These are phyloP conservation scores for Platanthera zijinensis DNA, from an alignment of 106 monocot species.

Conservation along the genomic window DNA sequence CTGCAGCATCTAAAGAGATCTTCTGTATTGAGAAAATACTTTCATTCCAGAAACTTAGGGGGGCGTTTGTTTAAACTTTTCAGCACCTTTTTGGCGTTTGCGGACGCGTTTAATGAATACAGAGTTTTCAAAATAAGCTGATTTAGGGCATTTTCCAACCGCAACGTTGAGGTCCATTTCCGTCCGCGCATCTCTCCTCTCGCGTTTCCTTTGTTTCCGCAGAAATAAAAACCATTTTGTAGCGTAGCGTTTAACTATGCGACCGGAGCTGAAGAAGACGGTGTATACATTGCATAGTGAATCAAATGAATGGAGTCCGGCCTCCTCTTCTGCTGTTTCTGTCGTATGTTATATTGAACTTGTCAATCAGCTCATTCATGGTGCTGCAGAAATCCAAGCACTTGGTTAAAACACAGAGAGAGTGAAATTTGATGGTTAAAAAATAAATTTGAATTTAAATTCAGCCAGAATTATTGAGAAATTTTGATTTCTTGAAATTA, in stretches of 20 bases:
- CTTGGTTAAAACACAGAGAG: background rate
- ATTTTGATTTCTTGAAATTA: background rate
- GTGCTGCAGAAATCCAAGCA: constrained; percentile 35
- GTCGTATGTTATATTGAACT: constrained; percentile 75
- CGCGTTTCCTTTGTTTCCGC: background rate
- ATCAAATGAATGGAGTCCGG: constrained; percentile 59
- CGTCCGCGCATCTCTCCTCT: too few species aligned
- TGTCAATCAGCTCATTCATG: constrained; percentile 89
- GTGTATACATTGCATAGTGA: background rate
- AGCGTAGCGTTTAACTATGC: background rate
- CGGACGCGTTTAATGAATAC: too few species aligned
- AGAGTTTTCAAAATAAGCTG: too few species aligned
- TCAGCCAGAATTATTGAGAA: background rate
- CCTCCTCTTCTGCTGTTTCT: constrained; percentile 79
- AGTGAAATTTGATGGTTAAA: background rate
- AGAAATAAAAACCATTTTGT: background rate
- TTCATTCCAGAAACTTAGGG: background rate
- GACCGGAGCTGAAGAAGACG: constrained; percentile 1
- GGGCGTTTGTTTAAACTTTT: too few species aligned
- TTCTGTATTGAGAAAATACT: background rate
- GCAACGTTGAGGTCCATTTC: too few species aligned
- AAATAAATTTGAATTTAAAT: background rate
- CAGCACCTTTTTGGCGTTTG: too few species aligned
- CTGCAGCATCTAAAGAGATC: background rate
- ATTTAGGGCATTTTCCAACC: too few species aligned